Evolutionary conservation across 345 rosid genomes (phyloP).

Genomic region (Boechera stricta): DNA sequence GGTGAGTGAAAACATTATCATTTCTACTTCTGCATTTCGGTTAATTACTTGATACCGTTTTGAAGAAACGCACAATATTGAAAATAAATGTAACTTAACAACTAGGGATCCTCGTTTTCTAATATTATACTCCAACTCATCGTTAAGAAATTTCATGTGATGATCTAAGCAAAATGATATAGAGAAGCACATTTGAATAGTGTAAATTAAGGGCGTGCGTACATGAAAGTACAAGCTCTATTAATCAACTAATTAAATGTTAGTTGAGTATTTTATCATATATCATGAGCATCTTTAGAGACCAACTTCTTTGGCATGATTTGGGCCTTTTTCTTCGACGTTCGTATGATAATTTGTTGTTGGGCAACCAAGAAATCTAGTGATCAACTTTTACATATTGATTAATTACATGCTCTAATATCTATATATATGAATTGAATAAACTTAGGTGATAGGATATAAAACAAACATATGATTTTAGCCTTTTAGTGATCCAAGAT

Average conservation of each 20-base stretch:
- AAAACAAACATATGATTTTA: not conserved
- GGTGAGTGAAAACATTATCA: not conserved
- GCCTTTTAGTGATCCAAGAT: not conserved
- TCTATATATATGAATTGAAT: not conserved
- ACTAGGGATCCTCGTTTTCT: not conserved
- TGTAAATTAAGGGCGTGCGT: not conserved
- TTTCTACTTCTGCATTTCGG: not conserved
- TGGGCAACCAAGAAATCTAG: conserved; percentile 10
- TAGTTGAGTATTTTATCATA: conserved; percentile 11
- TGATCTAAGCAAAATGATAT: conserved; percentile 1
- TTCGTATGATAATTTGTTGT: conserved; percentile 13
- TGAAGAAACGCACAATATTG: not conserved
- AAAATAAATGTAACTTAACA: not conserved
- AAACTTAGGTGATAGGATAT: not conserved
- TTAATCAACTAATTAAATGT: not conserved
- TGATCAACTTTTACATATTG: not conserved
- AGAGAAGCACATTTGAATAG: not conserved
- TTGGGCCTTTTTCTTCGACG: conserved; percentile 17
- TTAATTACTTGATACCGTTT: not conserved
- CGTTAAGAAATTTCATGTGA: not conserved
- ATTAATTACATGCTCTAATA: not conserved
- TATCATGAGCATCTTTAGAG: conserved; percentile 12
- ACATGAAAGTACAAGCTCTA: conserved; percentile 10
- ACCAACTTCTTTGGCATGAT: conserved; percentile 38
- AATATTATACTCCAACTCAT: not conserved